Conservation (phyloP, 2,329 filamentous ascomycete genomes). For the Claviceps citrina region DNA sequence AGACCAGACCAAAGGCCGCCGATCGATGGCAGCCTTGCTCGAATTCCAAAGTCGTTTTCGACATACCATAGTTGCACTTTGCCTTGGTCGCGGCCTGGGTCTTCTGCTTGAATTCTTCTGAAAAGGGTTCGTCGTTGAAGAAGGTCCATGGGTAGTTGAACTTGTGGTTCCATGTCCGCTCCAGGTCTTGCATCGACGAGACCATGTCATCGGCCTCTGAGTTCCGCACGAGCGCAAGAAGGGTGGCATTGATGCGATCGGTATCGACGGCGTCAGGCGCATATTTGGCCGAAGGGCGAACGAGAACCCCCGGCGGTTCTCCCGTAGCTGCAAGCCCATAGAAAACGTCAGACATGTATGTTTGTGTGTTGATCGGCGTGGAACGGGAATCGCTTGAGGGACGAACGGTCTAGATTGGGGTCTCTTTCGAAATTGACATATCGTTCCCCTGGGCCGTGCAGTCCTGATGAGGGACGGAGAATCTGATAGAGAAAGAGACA, state of each 20-base stretch:
- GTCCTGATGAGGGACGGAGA: slow-evolving; percentile 40
- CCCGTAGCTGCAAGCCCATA: slow-evolving; percentile 47
- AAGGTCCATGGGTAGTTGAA: slow-evolving; percentile 99
- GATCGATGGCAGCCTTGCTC: neutral
- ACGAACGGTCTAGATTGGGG: slow-evolving; percentile 73
- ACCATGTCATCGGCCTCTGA: slow-evolving; percentile 74
- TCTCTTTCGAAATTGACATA: slow-evolving; percentile 54
- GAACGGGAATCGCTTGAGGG: slow-evolving; percentile 2
- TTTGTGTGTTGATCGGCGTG: too few species aligned
- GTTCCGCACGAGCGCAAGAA: slow-evolving; percentile 84
- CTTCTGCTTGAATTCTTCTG: slow-evolving; percentile 76
- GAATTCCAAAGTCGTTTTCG: neutral
- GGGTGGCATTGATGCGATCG: slow-evolving; percentile 80
- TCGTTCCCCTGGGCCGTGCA: slow-evolving; percentile 25
- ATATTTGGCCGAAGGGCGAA: slow-evolving; percentile 63
- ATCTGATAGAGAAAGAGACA: slow-evolving; percentile 67
- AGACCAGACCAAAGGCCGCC: too few species aligned
- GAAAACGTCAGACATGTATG: slow-evolving; percentile 8
- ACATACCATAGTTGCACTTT: slow-evolving; percentile 64
- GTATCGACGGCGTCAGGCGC: slow-evolving; percentile 58
- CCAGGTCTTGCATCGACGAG: slow-evolving; percentile 77
- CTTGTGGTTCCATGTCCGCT: slow-evolving; percentile 92
- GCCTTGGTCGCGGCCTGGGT: slow-evolving; percentile 77
- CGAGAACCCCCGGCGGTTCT: slow-evolving; percentile 66
- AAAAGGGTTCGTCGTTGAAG: slow-evolving; percentile 91